Evolutionary conservation across 306 rosid species (phyloP).

Genomic region (Quercus aquifolioides): DNA sequence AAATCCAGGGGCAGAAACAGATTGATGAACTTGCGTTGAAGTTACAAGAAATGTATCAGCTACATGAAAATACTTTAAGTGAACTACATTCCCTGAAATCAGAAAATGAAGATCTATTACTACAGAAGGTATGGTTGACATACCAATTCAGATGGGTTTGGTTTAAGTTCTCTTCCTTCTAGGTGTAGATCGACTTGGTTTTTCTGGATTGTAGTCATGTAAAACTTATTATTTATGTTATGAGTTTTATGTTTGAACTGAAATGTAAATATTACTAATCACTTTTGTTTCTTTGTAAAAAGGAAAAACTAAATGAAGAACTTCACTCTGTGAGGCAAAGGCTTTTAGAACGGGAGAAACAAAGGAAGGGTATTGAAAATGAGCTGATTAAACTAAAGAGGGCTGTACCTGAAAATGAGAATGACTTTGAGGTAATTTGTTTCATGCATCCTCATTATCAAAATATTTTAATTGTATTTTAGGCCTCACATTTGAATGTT

Average conservation of each 20-base stretch:
- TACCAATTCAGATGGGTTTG: not conserved
- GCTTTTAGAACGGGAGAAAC: conserved; percentile 49
- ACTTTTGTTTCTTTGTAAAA: not conserved
- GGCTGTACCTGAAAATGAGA: conserved; percentile 36
- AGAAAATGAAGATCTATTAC: conserved; percentile 29
- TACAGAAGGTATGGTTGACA: conserved; percentile 43
- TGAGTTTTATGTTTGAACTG: not conserved
- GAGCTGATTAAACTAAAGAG: conserved; percentile 43
- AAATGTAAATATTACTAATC: not conserved
- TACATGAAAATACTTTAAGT: conserved; percentile 33
- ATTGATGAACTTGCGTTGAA: conserved; percentile 32
- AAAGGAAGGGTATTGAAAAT: conserved; percentile 43
- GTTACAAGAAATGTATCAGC: conserved; percentile 40
- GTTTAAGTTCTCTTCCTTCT: not conserved
- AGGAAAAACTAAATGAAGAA: conserved; percentile 49
- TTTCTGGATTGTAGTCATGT: not conserved
- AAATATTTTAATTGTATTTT: not conserved
- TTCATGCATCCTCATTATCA: not conserved
- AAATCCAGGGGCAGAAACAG: conserved; percentile 42
- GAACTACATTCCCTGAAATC: conserved; percentile 50
- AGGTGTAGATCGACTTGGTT: not conserved
- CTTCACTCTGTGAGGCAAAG: conserved; percentile 36
- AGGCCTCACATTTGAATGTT: conserved; percentile 2
- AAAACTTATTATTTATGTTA: not conserved
- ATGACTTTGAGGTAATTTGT: conserved; percentile 43